These are phyloP conservation scores for Betula pendula DNA, from an alignment of 306 rosid species.

Conservation along the genomic window DNA sequence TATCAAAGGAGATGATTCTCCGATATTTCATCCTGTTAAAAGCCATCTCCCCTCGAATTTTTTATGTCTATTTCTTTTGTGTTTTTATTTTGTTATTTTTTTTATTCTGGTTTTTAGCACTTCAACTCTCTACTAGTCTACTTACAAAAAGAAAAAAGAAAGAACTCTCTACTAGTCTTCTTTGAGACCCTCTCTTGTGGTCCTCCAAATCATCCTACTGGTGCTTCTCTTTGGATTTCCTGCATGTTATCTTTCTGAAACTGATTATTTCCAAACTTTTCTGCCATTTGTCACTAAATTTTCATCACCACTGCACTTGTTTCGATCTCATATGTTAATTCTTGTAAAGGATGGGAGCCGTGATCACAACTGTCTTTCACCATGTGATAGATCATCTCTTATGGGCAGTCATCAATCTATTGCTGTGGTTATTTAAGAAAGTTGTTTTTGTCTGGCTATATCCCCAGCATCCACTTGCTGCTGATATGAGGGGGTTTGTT, in stretches of 20 bases:
- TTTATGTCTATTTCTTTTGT: not conserved
- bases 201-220: not conserved
- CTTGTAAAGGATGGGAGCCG: not conserved
- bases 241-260: not conserved
- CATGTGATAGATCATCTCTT: not conserved
- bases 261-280: not conserved
- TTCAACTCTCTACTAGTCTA: not conserved
- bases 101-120: not conserved
- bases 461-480: conserved; percentile 17
- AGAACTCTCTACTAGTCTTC: not conserved
- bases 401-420: not conserved
- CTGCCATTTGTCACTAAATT: not conserved
- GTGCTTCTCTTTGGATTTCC: not conserved
- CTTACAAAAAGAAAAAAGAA: no score
- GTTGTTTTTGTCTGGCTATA: conserved; percentile 2
- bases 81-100: no score
- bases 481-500: conserved; percentile 12
- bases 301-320: not conserved
- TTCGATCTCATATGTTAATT: not conserved
- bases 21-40: not conserved
- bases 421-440: conserved; percentile 5
- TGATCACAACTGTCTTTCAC: not conserved
- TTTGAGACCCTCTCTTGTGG: not conserved
- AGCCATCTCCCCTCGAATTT: not conserved
- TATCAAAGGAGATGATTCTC: not conserved